Conservation (phyloP, 495 filamentous ascomycete species). For the Penicillium diatomitis region DNA sequence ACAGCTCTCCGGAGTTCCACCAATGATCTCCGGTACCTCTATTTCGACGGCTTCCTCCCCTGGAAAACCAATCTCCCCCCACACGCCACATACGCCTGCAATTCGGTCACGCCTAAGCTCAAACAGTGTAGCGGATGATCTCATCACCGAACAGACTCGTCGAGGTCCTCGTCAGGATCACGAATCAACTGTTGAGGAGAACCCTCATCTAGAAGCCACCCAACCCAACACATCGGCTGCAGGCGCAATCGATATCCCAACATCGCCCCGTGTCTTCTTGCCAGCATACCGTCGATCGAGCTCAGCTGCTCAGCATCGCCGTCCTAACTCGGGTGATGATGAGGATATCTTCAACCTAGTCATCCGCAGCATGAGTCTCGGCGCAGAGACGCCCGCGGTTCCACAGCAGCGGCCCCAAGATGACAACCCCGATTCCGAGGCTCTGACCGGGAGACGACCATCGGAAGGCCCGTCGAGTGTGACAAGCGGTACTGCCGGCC, state of each 20-base stretch:
- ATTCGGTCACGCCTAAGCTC: slow-evolving; percentile 88
- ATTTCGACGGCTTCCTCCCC: slow-evolving; percentile 79
- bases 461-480: slow-evolving; percentile 14
- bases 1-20: slow-evolving; percentile 72
- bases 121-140: slow-evolving; percentile 73
- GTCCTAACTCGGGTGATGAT: slow-evolving; percentile 43
- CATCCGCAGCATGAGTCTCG: slow-evolving; percentile 69
- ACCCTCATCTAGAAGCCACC: slow-evolving; percentile 24
- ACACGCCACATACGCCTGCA: slow-evolving; percentile 89
- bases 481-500: slow-evolving; percentile 28
- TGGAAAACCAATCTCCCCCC: slow-evolving; percentile 84
- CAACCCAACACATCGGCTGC: slow-evolving; percentile 42
- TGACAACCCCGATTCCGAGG: slow-evolving; percentile 12
- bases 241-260: slow-evolving; percentile 75
- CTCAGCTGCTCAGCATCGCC: slow-evolving; percentile 66
- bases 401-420: slow-evolving; percentile 39
- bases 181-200: slow-evolving; percentile 30
- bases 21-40: slow-evolving; percentile 74
- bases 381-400: slow-evolving; percentile 36
- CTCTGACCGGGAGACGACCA: slow-evolving; percentile 18
- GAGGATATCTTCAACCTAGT: slow-evolving; percentile 53
- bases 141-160: slow-evolving; percentile 23
- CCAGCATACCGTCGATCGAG: slow-evolving; percentile 60
- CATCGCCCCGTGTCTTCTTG: slow-evolving; percentile 56
- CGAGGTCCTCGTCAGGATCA: slow-evolving; percentile 21